Conservation (phyloP, 768 basidiomycete species). For the Asterophora parasitica region DNA sequence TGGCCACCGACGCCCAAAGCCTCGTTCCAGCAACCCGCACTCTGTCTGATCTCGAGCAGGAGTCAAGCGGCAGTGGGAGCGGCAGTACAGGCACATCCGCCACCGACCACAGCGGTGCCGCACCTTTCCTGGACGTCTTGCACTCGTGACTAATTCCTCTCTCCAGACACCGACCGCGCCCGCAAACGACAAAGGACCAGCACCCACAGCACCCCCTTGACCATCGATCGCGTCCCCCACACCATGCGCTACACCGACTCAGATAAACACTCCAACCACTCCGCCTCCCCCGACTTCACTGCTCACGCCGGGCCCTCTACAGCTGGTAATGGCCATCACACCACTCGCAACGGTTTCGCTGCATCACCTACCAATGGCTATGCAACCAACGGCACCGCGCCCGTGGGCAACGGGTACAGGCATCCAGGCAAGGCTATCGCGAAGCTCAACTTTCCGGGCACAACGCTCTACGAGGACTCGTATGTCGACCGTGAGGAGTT, state of each 20-base stretch:
- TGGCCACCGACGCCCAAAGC: constrained; percentile 23
- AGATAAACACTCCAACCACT: constrained; percentile 41
- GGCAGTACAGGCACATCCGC: constrained; percentile 17
- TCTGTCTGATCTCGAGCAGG: constrained; percentile 58
- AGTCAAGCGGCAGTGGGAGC: constrained; percentile 16
- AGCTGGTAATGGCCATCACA: constrained; percentile 32
- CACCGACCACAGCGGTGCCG: constrained; percentile 31
- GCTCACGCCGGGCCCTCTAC: constrained; percentile 53
- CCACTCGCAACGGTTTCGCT: constrained; percentile 40
- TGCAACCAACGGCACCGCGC: constrained; percentile 34
- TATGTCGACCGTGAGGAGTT: constrained; percentile 86
- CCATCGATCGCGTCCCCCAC: constrained; percentile 30
- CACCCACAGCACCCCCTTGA: constrained; percentile 29
- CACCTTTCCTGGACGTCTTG: constrained; percentile 8
- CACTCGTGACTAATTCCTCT: constrained; percentile 12
- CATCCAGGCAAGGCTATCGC: constrained; percentile 44
- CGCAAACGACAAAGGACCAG: constrained; percentile 70
- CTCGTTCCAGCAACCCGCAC: constrained; percentile 64
- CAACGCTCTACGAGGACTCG: constrained; percentile 73
- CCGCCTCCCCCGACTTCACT: constrained; percentile 38
- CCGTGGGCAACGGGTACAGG: constrained; percentile 31
- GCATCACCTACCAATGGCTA: constrained; percentile 28
- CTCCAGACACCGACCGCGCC: constrained; percentile 35
- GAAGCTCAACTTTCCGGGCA: constrained; percentile 65
- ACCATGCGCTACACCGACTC: constrained; percentile 52